These are phyloP conservation scores for Aureobasidium sp. DNA, from an alignment of 2,329 filamentous ascomycete species.

Conservation along the genomic window DNA sequence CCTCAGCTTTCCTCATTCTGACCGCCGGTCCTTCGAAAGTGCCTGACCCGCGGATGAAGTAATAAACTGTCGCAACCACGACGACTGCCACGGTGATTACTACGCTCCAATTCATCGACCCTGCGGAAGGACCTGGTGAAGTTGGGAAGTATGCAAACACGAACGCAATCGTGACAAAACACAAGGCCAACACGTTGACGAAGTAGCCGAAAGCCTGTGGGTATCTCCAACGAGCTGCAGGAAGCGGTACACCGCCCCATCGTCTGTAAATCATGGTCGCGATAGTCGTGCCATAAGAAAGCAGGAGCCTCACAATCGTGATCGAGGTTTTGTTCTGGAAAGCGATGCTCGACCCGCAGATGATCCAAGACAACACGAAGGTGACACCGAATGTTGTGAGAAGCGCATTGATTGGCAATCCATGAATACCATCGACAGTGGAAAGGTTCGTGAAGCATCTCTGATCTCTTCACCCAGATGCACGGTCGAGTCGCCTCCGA, in stretches of 20 bases:
- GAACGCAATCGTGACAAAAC: slow-evolving; percentile 17
- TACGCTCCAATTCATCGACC: slow-evolving; percentile 27
- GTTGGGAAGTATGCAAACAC: slow-evolving; percentile 21
- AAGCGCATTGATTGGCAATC: background rate
- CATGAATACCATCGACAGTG: slow-evolving; percentile 21
- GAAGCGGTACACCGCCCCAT: slow-evolving; percentile 18
- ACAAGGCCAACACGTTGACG: slow-evolving; percentile 16
- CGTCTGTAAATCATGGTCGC: slow-evolving; percentile 19
- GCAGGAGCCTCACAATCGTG: slow-evolving; percentile 17
- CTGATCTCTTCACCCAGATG: slow-evolving; percentile 22
- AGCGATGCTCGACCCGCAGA: slow-evolving; percentile 23
- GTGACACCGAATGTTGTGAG: slow-evolving; percentile 8
- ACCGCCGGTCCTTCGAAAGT: background rate
- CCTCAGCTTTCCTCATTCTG: slow-evolving; percentile 1
- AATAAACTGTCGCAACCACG: slow-evolving; percentile 19
- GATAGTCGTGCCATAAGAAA: slow-evolving; percentile 20
- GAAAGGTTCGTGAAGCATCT: slow-evolving; percentile 5
- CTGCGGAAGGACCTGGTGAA: slow-evolving; percentile 20
- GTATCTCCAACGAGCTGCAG: slow-evolving; percentile 20
- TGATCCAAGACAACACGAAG: slow-evolving; percentile 21
- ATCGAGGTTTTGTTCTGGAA: slow-evolving; percentile 21
- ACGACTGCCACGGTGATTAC: slow-evolving; percentile 23
- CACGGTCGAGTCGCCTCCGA: slow-evolving; percentile 17
- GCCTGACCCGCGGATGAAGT: background rate
- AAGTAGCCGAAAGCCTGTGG: slow-evolving; percentile 19